Evolutionary conservation across 176 grass and related monocot genomes (phyloP), one percentile per base, ranked within the genome.

Genomic region (Alopecurus myosuroides): DNA sequence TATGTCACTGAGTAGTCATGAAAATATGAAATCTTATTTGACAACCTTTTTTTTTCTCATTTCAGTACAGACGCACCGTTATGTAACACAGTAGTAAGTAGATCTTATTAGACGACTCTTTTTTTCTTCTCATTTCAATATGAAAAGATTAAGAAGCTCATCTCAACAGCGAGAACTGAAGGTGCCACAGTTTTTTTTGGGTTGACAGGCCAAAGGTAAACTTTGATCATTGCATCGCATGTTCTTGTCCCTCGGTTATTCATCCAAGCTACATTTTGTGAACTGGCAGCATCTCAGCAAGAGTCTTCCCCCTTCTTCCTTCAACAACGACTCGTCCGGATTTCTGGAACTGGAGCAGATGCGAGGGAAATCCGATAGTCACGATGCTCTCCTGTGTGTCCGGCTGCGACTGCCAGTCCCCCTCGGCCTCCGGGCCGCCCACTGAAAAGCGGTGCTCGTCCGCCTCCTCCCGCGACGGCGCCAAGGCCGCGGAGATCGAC

Each of bases 161-260:
- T 98, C 65, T 88, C 87, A 45, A 98, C 85, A 49, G 95, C 95
- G 56, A 93, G 87, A 82, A 78, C 66, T 63, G 91, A 98, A 89
- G 96, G 96, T 53, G 93, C 96, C 35, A 95, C 96, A 61, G 76
- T 98, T 88, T 75, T 95, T 53, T 81, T 69, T 53, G 96, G 20
- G 93, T 93, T 87, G 86, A 34, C 58, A 93, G 93, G 37, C 96
- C 96, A 75, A 88, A 90, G 74, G 96, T 94, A 85, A 79, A 69
- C n/a, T 67, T 83, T 58, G 55, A 65, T 79, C 35, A 40, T 78
- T 55, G 4, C 18, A 30, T 66, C 53, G 13, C 29, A 57, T 19
- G n/a, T 35, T 64, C 61, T 90, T n/a, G 35, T 22, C 77, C 37
- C 35, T 82, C 2, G 15, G 11, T 52, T 62, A 64, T 78, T 86